Evolutionary conservation across 2,329 filamentous ascomycete genomes (phyloP), one percentile per base, ranked within the genome.

Genomic region (Colletotrichum gloeosporioides): DNA sequence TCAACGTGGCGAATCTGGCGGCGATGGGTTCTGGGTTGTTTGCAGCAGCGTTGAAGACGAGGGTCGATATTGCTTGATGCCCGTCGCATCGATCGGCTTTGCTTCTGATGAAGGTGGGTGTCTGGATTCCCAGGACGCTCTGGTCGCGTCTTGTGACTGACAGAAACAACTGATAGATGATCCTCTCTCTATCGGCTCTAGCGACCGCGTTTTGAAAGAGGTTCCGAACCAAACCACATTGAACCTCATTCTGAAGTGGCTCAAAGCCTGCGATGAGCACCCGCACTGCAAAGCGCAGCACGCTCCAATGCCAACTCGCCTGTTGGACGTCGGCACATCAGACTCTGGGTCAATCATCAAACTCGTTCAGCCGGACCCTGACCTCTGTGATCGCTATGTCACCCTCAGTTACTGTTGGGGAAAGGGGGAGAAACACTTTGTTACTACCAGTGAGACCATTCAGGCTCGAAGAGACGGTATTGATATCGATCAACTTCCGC

Each of bases 321-420:
- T 75, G 1, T 39, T 75, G 10, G 73, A 75, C 5, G 53, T 75
- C 4, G 69, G 69, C 6, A 68, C 55, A 1, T 4, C n/a, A 8
- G 69, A 68, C 16, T 67, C 55, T 13, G 63, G 6, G 6, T 32
- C 31, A 4, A 4, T 57, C 16, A 67, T 75, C 6, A 72, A 36
- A 34, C 73, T 75, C 12, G 57, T 76, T 44, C 61, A 74, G 44
- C 74, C 65, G 8, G 64, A 64, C 5, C 18, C 32, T 9, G n/a
- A 25, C 13, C 22, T 61, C 10, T 49, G n/a, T 61, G 29, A 49
- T n/a, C 64, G 13, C 5, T 76, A 76, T 15, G 6, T 74, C 4
- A 70, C 70, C 10, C 74, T 76, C 27, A 76, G 74, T 36, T 69
- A 74, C 36, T 65, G 74, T 29, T 76, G 74, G 70, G 74, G 74